Evolutionary conservation across 768 basidiomycete species (phyloP).

Genomic region (Lentinus brumalis): DNA sequence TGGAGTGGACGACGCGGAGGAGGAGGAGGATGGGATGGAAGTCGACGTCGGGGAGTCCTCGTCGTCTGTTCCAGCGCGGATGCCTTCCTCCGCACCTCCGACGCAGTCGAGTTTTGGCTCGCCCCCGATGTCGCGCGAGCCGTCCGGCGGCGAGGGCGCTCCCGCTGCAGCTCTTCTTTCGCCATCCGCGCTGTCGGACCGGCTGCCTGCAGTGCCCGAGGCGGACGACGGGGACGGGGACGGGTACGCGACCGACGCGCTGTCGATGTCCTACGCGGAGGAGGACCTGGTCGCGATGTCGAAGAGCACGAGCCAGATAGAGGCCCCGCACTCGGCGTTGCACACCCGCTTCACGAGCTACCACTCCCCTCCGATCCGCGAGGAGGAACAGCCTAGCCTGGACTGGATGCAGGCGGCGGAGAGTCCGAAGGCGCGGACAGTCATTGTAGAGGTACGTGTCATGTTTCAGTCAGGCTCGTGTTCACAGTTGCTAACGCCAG

Average conservation of each 20-base stretch:
- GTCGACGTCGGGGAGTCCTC: constrained; percentile 65
- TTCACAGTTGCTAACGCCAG: constrained; percentile 7
- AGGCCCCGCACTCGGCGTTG: constrained; percentile 43
- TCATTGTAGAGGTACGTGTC: constrained; percentile 69
- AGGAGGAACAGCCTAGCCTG: constrained; percentile 35
- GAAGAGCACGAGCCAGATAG: constrained; percentile 74
- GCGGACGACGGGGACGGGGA: constrained; percentile 21
- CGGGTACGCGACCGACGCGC: constrained; percentile 30
- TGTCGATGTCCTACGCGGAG: constrained; percentile 54
- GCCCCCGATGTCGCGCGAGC: constrained; percentile 5
- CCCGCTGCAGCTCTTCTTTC: constrained; percentile 30
- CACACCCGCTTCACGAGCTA: constrained; percentile 40
- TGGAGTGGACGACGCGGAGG: constrained; percentile 57
- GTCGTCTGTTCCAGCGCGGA: neutral
- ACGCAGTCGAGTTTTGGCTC: constrained; percentile 17
- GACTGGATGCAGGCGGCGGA: constrained; percentile 49
- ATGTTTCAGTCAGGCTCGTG: neutral
- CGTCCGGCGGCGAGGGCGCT: constrained; percentile 5
- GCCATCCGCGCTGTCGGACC: constrained; percentile 57
- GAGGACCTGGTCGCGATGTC: constrained; percentile 76
- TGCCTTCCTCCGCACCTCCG: constrained; percentile 11
- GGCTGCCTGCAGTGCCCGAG: constrained; percentile 57
- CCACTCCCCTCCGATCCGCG: constrained; percentile 25
- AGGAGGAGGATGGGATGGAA: constrained; percentile 52
- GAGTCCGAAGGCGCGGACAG: constrained; percentile 52